Conservation (phyloP, 495 filamentous ascomycete genomes). For the Lentithecium fluviatile region DNA sequence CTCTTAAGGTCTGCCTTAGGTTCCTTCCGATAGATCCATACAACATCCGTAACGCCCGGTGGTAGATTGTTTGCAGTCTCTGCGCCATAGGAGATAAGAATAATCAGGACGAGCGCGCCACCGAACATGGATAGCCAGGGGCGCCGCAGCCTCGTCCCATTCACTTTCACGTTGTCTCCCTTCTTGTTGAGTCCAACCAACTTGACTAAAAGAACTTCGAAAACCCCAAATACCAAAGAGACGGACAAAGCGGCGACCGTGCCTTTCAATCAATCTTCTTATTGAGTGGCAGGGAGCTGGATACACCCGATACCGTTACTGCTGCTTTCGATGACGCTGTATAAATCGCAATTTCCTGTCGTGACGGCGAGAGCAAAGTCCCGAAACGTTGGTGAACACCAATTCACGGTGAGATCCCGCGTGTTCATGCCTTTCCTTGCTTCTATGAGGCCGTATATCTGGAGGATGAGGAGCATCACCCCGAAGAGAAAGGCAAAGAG, state of each 20-base stretch:
- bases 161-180: too few species aligned
- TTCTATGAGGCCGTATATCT: not conserved
- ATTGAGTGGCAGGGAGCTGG: not conserved
- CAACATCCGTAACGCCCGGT: not conserved
- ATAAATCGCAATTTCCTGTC: not conserved
- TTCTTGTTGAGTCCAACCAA: too few species aligned
- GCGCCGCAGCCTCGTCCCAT: slow-evolving; percentile 2
- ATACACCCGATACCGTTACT: slow-evolving; percentile 13
- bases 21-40: slow-evolving; percentile 7
- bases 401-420: not conserved
- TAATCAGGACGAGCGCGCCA: not conserved
- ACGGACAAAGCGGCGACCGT: slow-evolving; percentile 1
- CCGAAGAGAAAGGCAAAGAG: slow-evolving; percentile 7
- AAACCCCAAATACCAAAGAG: not conserved
- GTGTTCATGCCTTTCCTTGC: not conserved
- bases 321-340: not conserved
- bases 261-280: slow-evolving; percentile 2
- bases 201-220: too few species aligned
- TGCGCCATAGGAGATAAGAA: slow-evolving; percentile 3
- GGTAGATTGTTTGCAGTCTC: not conserved
- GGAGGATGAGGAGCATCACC: not conserved
- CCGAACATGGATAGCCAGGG: slow-evolving; percentile 17
- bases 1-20: not conserved
- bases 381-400: slow-evolving; percentile 12
- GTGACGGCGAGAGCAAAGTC: slow-evolving; percentile 7